These are phyloP conservation scores for Monosporascus ibericus DNA, from an alignment of 2,329 filamentous ascomycete genomes.

Conservation along the genomic window DNA sequence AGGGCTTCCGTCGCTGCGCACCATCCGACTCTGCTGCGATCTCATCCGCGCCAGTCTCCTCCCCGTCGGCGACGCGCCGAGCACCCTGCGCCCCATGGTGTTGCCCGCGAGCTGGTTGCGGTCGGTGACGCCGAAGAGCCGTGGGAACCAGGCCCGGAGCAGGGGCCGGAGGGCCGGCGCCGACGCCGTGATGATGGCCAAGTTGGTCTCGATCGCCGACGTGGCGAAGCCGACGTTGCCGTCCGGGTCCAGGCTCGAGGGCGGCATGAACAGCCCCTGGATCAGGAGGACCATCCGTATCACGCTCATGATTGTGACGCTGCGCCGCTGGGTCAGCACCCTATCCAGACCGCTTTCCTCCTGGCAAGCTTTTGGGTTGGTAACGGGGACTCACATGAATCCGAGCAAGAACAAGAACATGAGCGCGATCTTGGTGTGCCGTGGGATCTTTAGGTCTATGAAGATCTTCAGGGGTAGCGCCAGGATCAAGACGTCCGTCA, in stretches of 20 bases:
- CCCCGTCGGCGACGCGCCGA: conserved; percentile 8
- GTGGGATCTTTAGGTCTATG: conserved; percentile 31
- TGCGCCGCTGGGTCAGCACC: conserved; percentile 5
- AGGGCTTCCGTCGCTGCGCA: not conserved
- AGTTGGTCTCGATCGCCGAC: conserved; percentile 34
- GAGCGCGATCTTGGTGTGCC: conserved; percentile 30
- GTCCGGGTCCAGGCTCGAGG: conserved; percentile 17
- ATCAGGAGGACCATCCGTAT: conserved; percentile 28
- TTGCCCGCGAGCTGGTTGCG: conserved; percentile 15
- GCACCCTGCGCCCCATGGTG: conserved; percentile 7
- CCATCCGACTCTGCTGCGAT: conserved; percentile 1
- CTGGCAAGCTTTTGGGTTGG: conserved; percentile 12
- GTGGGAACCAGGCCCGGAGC: conserved; percentile 28
- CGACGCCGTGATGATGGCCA: conserved; percentile 36
- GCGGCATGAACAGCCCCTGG: conserved; percentile 24
- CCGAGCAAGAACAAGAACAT: conserved; percentile 35
- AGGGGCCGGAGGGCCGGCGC: conserved; percentile 35
- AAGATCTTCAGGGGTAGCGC: conserved; percentile 35
- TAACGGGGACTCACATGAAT: conserved; percentile 11
- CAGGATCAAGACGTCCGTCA: conserved; percentile 35
- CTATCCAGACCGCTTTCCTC: not conserved
- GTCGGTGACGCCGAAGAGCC: conserved; percentile 13
- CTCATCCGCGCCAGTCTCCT: conserved; percentile 10
- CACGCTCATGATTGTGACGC: conserved; percentile 29
- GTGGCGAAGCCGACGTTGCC: conserved; percentile 29